A percentile compares a stretch with the other conserved stretches of the same genome.
Evolutionary conservation across 306 rosid species (phyloP).

Genomic region (Cicer judaicum): DNA sequence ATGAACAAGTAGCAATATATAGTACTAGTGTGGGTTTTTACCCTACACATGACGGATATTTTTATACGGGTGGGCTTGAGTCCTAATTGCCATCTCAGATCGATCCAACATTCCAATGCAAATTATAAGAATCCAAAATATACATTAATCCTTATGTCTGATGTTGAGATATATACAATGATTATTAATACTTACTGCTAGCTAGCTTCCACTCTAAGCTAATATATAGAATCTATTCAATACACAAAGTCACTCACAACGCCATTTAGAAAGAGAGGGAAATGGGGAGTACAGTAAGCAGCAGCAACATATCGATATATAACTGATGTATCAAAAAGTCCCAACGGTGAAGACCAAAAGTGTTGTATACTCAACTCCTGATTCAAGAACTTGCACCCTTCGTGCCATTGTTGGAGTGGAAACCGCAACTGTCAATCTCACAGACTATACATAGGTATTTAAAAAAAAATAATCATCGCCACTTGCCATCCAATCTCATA

Average conservation of each 20-base stretch:
- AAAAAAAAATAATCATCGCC: too few species aligned
- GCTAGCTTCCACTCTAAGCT: conserved; percentile 6
- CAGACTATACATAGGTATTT: too few species aligned
- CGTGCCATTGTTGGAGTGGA: neutral
- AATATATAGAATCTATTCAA: neutral
- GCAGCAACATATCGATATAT: neutral
- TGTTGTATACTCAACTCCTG: neutral
- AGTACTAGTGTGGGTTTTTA: too few species aligned
- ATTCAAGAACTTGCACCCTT: conserved; percentile 16
- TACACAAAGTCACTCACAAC: neutral
- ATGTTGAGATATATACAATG: neutral
- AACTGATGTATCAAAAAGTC: neutral
- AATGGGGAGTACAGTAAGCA: conserved; percentile 1
- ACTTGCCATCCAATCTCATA: too few species aligned
- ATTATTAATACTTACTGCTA: neutral
- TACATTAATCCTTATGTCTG: too few species aligned
- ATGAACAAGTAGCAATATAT: too few species aligned
- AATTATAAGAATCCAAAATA: too few species aligned
- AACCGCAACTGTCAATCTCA: conserved; percentile 4
- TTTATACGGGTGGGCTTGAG: too few species aligned
- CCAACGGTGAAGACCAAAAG: neutral
- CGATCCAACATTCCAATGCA: too few species aligned
- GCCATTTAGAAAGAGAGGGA: neutral
- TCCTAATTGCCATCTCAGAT: too few species aligned
- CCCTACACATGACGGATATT: too few species aligned